Percentiles rank a stretch among this genome's conserved stretches.
Conservation (phyloP, 495 filamentous ascomycete genomes). For the Annulohypoxylon stygium region DNA sequence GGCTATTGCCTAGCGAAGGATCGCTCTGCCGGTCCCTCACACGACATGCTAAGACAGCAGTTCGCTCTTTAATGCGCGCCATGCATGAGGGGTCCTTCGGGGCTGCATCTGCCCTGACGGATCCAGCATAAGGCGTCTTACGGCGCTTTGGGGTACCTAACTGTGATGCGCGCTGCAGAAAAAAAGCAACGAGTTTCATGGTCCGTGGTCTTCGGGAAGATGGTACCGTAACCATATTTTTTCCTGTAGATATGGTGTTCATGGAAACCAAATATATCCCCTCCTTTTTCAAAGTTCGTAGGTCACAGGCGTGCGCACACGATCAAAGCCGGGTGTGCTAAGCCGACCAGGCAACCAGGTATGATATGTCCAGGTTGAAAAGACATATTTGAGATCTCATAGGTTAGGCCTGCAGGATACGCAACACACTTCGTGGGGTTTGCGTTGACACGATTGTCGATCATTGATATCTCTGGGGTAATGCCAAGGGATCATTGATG, state of each 20-base stretch:
- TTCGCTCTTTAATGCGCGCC: not conserved
- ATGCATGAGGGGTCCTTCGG: slow-evolving; percentile 12
- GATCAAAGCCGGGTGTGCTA: not conserved
- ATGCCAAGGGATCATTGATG: slow-evolving; percentile 31
- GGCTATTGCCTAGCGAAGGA: not conserved
- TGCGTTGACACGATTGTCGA: slow-evolving; percentile 32
- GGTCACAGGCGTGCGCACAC: slow-evolving; percentile 2
- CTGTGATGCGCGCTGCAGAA: not conserved
- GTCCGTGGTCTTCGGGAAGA: not conserved
- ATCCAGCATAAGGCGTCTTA: not conserved
- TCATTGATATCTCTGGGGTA: slow-evolving; percentile 41
- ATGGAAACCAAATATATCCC: not conserved
- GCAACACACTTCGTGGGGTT: slow-evolving; percentile 34
- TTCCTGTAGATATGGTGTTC: not conserved
- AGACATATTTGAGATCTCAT: not conserved
- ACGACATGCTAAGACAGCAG: not conserved
- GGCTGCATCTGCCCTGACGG: not conserved
- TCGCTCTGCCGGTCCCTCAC: not conserved
- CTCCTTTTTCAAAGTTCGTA: not conserved
- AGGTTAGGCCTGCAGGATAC: slow-evolving; percentile 38
- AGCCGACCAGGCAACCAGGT: not conserved
- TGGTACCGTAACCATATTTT: not conserved
- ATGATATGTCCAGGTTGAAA: slow-evolving; percentile 1
- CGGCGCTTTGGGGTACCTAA: not conserved
- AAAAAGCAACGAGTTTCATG: not conserved